Evolutionary conservation across 1,284 basidiomycete species (phyloP), one percentile per base, ranked within the genome.

Genomic region (Ustilago sp.): DNA sequence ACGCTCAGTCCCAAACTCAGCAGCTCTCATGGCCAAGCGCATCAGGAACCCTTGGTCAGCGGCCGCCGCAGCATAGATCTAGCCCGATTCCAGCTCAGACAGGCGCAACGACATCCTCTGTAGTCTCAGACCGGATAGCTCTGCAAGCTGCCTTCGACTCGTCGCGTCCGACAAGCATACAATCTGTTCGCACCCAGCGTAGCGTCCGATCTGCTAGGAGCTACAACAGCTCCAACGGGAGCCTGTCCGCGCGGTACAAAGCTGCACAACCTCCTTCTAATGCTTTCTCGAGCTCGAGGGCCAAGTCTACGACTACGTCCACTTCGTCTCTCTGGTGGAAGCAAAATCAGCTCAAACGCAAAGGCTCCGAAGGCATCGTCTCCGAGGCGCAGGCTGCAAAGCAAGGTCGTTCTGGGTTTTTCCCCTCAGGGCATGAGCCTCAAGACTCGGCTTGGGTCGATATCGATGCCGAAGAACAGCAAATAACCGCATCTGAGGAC

Each of bases 311-410:
- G 12, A 19, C 23, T 36, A 39, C 28, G 11, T 17, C 34, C 2
- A 38, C 28, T 7, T 34, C 41, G 1, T n/a, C 50, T 8, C 32
- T 35, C 28, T 66, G 63, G 63, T 66, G 63, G 63, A 59, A 56
- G 19, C 63, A 66, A 31, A 66, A 59, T n/a, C 43, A 54, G 12
- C 52, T 66, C 15, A 66, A 66, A 38, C 57, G 58, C 52, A 66
- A 66, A 43, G 63, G 57, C 28, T 66, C 63, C 3, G 57, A 47
- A 23, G 58, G 63, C 35, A 53, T 56, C 19, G 43, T 45, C 12
- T 52, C 48, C 15, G 63, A 60, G 45, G 51, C 45, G 35, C 58
- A 58, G 41, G 56, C 56, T 19, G 4, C 63, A 4, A 65, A 55
- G 36, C 62, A 57, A 34, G 62, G 55, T 45, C 62, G 62, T 19